phyloP scores from a whole-genome alignment of 202 grass and related monocot species.

The Zoysia matrella region DNA sequence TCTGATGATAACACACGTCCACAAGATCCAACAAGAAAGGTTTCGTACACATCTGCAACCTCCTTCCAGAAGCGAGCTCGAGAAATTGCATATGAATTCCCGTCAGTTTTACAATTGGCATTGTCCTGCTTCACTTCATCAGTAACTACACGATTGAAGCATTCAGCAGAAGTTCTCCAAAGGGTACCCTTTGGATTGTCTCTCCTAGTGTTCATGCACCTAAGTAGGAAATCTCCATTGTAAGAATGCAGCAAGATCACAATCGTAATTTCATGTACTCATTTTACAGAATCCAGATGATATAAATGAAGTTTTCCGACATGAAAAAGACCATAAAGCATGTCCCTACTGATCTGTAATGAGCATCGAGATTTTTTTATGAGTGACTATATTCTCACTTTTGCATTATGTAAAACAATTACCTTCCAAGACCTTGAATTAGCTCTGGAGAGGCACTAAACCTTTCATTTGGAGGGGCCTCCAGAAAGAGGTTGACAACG shows the following conservation, averaged over 20 bases:
- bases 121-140: constrained; percentile 67
- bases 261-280: constrained; percentile 11
- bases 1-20: constrained; percentile 90
- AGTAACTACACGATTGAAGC: constrained; percentile 76
- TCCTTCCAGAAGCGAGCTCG: constrained; percentile 95
- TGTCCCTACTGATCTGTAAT: constrained; percentile 4
- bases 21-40: constrained; percentile 98
- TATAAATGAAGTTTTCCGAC: constrained; percentile 35
- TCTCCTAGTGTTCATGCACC: constrained; percentile 99
- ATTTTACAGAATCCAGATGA: constrained; percentile 24
- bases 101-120: constrained; percentile 53
- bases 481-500: constrained; percentile 83
- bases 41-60: constrained; percentile 94
- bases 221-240: constrained; percentile 44
- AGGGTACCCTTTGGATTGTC: constrained; percentile 94
- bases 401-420: constrained; percentile 30
- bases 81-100: constrained; percentile 67
- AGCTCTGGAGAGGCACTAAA: constrained; percentile 75
- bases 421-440: constrained; percentile 95
- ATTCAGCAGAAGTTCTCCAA: constrained; percentile 94
- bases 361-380: constrained; percentile 37
- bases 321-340: constrained; percentile 38
- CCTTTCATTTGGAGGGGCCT: constrained; percentile 86
- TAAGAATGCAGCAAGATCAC: constrained; percentile 39
- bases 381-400: background rate